Percentiles rank a stretch among this genome's conserved stretches.
Conservation (phyloP, 257 asterid genomes). For the Nicotiana tabacum region DNA sequence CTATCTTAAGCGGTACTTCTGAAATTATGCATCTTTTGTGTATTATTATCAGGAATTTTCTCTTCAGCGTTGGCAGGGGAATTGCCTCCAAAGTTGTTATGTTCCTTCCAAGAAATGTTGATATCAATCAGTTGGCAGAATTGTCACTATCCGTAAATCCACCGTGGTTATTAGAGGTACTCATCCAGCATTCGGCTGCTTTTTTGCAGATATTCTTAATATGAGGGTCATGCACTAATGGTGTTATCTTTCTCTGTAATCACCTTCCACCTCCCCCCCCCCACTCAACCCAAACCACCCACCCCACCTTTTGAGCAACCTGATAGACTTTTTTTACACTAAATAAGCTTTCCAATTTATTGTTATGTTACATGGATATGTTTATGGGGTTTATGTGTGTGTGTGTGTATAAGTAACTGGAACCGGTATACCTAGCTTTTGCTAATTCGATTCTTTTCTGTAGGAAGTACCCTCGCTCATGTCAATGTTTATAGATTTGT, state of each 20-base stretch:
- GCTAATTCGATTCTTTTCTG: neutral
- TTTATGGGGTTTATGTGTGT: neutral
- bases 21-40: constrained; percentile 11
- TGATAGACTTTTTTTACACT: neutral
- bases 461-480: neutral
- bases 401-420: neutral
- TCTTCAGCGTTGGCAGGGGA: constrained; percentile 48
- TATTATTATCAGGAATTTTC: constrained; percentile 37
- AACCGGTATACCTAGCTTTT: neutral
- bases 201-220: neutral
- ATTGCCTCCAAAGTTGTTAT: constrained; percentile 73
- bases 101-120: constrained; percentile 87
- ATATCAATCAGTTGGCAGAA: constrained; percentile 72
- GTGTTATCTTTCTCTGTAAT: neutral
- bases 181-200: neutral
- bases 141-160: constrained; percentile 59
- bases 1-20: constrained; percentile 3
- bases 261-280: neutral
- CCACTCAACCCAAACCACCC: neutral
- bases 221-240: neutral
- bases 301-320: neutral
- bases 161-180: constrained; percentile 92
- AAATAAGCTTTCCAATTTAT: neutral
- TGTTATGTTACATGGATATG: neutral
- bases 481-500: neutral